A percentile compares a stretch with the other conserved stretches of the same genome.
phyloP scores from a whole-genome alignment of 2,329 filamentous ascomycete species.

The Scedosporium dehoogii region DNA sequence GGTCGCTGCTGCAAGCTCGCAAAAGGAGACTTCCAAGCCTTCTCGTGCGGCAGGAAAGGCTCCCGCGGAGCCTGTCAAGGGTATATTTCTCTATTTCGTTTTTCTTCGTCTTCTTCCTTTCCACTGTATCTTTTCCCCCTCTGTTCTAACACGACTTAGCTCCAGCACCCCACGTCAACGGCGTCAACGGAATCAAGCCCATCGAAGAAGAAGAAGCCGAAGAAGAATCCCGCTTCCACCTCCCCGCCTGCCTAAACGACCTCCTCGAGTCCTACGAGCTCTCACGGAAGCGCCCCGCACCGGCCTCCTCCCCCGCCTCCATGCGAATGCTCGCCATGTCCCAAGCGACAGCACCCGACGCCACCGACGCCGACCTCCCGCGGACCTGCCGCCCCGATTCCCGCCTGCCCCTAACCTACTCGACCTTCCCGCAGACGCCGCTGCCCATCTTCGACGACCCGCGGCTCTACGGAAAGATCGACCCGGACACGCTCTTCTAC shows the following conservation, averaged over 20 bases:
- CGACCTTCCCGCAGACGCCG: constrained; percentile 90
- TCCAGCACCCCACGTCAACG: constrained; percentile 37
- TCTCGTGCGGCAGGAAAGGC: constrained; percentile 27
- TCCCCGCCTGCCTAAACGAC: constrained; percentile 81
- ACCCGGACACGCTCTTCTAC: constrained; percentile 95
- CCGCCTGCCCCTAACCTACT: constrained; percentile 61
- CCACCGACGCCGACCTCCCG: constrained; percentile 70
- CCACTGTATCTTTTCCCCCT: neutral
- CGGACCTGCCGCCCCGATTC: constrained; percentile 76
- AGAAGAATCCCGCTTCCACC: constrained; percentile 83
- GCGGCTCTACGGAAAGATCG: constrained; percentile 75
- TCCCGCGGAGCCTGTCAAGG: constrained; percentile 31
- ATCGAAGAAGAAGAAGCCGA: constrained; percentile 32
- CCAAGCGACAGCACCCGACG: constrained; percentile 62
- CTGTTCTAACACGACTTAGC: constrained; percentile 12
- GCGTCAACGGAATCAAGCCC: constrained; percentile 41
- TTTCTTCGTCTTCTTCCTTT: neutral
- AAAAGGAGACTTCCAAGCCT: constrained; percentile 20
- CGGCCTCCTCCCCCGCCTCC: constrained; percentile 53
- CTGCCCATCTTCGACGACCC: constrained; percentile 86
- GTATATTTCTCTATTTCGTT: no score
- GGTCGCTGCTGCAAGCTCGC: neutral
- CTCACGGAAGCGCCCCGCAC: constrained; percentile 59
- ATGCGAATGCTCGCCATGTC: constrained; percentile 68
- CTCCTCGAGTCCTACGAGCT: constrained; percentile 84